A percentile compares a stretch with the other conserved stretches of the same genome.
These are phyloP conservation scores for Cordyceps militaris DNA, from an alignment of 2,329 filamentous ascomycete species.

Conservation along the genomic window DNA sequence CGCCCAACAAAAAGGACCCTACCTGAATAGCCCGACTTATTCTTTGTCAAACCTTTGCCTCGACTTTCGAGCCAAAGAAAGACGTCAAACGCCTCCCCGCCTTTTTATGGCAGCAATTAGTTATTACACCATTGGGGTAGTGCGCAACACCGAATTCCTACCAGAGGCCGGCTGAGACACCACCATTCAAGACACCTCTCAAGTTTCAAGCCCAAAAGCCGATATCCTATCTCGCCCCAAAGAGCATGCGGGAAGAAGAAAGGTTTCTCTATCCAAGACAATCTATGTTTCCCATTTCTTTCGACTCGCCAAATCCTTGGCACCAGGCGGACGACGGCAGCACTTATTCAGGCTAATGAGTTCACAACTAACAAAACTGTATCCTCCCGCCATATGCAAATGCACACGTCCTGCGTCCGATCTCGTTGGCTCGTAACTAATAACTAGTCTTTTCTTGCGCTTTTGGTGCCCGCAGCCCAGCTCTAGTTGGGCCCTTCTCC, in stretches of 20 bases:
- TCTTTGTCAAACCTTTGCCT: too few species aligned
- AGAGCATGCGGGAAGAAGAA: neutral
- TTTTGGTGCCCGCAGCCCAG: neutral
- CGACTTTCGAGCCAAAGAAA: too few species aligned
- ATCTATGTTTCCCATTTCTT: neutral
- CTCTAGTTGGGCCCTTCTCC: neutral
- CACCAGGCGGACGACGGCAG: neutral
- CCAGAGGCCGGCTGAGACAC: constrained; percentile 4
- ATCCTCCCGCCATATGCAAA: constrained; percentile 2
- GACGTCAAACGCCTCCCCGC: neutral
- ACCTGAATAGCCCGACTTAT: neutral
- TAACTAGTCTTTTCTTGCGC: neutral
- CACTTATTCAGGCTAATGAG: neutral
- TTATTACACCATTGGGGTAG: neutral
- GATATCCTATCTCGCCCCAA: neutral
- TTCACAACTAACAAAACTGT: neutral
- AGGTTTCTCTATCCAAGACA: neutral
- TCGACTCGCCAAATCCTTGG: neutral
- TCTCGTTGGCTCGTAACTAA: constrained; percentile 1
- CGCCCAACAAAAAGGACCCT: neutral
- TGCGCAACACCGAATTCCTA: neutral
- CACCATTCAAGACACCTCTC: neutral
- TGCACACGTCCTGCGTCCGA: constrained; percentile 8
- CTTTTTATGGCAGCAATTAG: neutral
- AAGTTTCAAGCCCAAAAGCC: neutral